phyloP scores from a whole-genome alignment of 108 stramenopile species.

The Chaetoceros tenuissimus region DNA sequence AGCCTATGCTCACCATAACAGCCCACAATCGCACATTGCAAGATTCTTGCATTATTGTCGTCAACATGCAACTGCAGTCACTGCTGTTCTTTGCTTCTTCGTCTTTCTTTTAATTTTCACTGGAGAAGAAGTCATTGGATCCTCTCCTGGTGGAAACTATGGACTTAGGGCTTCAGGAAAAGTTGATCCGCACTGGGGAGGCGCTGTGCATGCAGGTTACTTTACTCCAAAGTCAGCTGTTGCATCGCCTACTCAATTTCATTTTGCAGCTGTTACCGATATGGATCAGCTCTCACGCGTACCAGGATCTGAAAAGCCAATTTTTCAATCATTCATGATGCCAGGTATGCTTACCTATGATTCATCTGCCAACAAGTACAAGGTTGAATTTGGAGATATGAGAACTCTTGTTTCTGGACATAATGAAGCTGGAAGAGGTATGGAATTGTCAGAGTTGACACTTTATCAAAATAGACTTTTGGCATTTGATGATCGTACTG shows the following conservation, averaged over 20 bases:
- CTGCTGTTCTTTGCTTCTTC: background rate
- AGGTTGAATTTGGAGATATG: conserved; percentile 38
- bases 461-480: conserved; percentile 75
- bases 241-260: conserved; percentile 44
- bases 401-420: conserved; percentile 69
- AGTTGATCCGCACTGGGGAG: conserved; percentile 37
- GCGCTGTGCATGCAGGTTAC: conserved; percentile 65
- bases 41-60: background rate
- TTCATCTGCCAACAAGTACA: conserved; percentile 28
- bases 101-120: background rate
- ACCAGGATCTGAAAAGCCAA: conserved; percentile 46
- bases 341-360: conserved; percentile 54
- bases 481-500: conserved; percentile 92
- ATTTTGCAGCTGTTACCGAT: conserved; percentile 82
- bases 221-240: conserved; percentile 40
- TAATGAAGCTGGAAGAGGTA: conserved; percentile 93
- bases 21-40: background rate
- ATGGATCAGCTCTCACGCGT: conserved; percentile 69
- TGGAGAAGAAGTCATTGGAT: background rate
- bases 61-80: background rate
- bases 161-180: background rate
- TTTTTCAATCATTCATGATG: conserved; percentile 54
- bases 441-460: conserved; percentile 87
- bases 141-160: background rate
- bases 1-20: background rate